phyloP scores from a whole-genome alignment of 2,329 filamentous ascomycete genomes.

The Colletotrichum lupini region DNA sequence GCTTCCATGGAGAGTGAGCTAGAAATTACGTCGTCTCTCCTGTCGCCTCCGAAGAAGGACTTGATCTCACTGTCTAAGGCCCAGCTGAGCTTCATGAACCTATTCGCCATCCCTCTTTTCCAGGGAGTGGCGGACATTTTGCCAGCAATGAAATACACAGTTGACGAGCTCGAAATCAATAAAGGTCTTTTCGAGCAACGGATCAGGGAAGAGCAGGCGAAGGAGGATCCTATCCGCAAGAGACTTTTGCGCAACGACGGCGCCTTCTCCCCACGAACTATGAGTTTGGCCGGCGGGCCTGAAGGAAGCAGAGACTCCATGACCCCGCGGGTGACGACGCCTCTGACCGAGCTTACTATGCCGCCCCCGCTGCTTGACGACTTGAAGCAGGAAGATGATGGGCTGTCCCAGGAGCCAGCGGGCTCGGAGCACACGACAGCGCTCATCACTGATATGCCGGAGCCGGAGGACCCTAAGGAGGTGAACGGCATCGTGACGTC shows the following conservation, averaged over 20 bases:
- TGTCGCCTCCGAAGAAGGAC: conserved; percentile 86
- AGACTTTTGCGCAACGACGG: conserved; percentile 50
- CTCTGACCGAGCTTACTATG: conserved; percentile 29
- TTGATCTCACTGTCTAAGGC: conserved; percentile 84
- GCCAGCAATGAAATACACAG: conserved; percentile 84
- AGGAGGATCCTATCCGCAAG: conserved; percentile 52
- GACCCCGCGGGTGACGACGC: conserved; percentile 32
- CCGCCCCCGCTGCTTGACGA: conserved; percentile 37
- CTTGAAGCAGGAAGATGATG: conserved; percentile 39
- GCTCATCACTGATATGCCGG: conserved; percentile 46
- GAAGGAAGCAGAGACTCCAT: conserved; percentile 23
- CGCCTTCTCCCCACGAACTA: conserved; percentile 57
- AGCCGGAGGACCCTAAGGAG: conserved; percentile 51
- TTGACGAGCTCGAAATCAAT: conserved; percentile 84
- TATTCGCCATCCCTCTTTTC: conserved; percentile 94
- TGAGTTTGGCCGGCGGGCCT: conserved; percentile 49
- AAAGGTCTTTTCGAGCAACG: conserved; percentile 77
- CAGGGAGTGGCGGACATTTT: conserved; percentile 87
- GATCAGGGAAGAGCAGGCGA: conserved; percentile 72
- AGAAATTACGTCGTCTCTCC: conserved; percentile 87
- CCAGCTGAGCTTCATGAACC: conserved; percentile 95
- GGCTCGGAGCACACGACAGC: conserved; percentile 43
- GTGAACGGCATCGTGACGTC: conserved; percentile 56
- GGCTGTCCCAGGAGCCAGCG: conserved; percentile 41
- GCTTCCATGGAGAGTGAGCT: conserved; percentile 91